These are phyloP conservation scores for Sanghuangporus weigelae DNA, from an alignment of 1,284 basidiomycete species.

Conservation along the genomic window DNA sequence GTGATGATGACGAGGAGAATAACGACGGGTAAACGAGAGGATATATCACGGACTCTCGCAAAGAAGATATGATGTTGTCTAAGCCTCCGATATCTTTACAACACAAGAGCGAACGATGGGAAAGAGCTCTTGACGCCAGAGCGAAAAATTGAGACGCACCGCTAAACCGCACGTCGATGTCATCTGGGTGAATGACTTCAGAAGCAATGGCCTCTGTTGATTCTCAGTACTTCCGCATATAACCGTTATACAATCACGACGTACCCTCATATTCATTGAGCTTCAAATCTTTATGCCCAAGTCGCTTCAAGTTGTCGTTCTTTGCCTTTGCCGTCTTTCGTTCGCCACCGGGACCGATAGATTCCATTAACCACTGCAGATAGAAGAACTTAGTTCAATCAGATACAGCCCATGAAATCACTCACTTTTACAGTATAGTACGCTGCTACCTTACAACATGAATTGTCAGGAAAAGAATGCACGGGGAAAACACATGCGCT, in stretches of 20 bases:
- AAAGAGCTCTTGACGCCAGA: background rate
- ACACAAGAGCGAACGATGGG: background rate
- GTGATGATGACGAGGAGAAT: conserved; percentile 71
- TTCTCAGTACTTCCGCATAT: background rate
- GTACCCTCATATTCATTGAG: conserved; percentile 79
- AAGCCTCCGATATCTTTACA: conserved; percentile 87
- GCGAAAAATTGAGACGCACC: conserved; percentile 39
- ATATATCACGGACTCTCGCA: conserved; percentile 95
- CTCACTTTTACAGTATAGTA: conserved; percentile 46
- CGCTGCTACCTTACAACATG: conserved; percentile 35
- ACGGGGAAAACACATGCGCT: conserved; percentile 19
- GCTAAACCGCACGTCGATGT: conserved; percentile 68
- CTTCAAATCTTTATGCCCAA: conserved; percentile 68
- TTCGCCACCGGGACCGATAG: conserved; percentile 43
- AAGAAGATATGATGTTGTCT: conserved; percentile 85
- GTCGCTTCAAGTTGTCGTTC: conserved; percentile 65
- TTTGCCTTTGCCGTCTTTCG: conserved; percentile 62
- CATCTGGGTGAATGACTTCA: conserved; percentile 83
- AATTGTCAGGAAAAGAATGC: conserved; percentile 1
- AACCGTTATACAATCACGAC: conserved; percentile 24
- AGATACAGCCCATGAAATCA: conserved; percentile 15
- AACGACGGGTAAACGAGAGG: conserved; percentile 91
- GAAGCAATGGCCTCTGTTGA: conserved; percentile 71
- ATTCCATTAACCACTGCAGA: conserved; percentile 41
- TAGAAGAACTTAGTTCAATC: background rate